Evolutionary conservation across 2,329 filamentous ascomycete species (phyloP).

Genomic region (Dactylellina sp.): DNA sequence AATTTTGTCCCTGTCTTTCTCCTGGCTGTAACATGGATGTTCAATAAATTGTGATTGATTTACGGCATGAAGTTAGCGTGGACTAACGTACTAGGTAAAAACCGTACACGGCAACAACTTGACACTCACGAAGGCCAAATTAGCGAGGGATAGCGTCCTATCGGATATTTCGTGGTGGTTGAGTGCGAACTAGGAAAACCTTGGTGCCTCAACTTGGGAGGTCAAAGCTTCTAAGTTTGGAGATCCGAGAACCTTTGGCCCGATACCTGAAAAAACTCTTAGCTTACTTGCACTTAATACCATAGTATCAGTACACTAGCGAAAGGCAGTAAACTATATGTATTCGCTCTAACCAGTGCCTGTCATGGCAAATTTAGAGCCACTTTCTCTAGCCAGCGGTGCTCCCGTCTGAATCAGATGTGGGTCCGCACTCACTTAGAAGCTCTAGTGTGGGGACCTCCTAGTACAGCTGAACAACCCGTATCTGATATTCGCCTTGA

Average conservation of each 20-base stretch:
- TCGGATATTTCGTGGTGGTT: conserved; percentile 27
- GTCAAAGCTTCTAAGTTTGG: conserved; percentile 18
- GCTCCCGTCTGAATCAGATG: conserved; percentile 15
- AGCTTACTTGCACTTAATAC: conserved; percentile 19
- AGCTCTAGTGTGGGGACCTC: conserved; percentile 36
- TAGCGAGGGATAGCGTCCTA: conserved; percentile 42
- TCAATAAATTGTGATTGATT: not conserved
- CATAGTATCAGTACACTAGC: conserved; percentile 1
- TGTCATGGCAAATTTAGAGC: conserved; percentile 25
- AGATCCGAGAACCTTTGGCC: conserved; percentile 11
- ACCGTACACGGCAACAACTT: conserved; percentile 8
- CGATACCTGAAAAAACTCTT: conserved; percentile 6
- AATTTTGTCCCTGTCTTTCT: conserved; percentile 43
- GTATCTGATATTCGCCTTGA: conserved; percentile 9
- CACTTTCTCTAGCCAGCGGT: conserved; percentile 14
- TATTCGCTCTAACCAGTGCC: not conserved
- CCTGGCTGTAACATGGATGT: conserved; percentile 29
- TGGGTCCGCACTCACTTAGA: conserved; percentile 31
- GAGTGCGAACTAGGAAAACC: conserved; percentile 1
- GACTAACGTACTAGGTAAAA: conserved; percentile 35
- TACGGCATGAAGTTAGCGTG: conserved; percentile 9
- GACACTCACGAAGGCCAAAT: conserved; percentile 22
- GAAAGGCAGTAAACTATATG: conserved; percentile 5
- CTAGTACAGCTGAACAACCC: conserved; percentile 16
- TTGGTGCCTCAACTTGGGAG: conserved; percentile 22